Base-by-base conservation (phyloP, 2,329 filamentous ascomycete species). In the Xylariales sp. region DNA sequence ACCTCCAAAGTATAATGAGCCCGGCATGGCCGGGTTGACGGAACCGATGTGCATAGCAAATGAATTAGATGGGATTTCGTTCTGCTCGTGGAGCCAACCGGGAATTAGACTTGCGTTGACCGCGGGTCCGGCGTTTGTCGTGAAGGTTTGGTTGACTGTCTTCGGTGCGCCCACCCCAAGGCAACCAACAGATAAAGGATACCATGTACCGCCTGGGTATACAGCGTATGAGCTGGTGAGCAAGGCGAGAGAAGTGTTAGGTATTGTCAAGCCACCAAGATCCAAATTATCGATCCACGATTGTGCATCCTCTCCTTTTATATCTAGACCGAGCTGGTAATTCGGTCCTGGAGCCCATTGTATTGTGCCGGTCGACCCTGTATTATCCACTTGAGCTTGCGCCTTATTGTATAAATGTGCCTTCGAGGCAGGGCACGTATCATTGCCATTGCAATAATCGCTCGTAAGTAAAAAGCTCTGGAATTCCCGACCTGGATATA, bases 1-100 rank as follows among this genome's bases (percentile, higher is more conserved):
- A 0, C 80, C 81, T 3, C 81, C 81, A 52, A 81, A 78, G 18
- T 77, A 73, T 5, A 83, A 72, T 0, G 82, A 83, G 0, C 79
- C 80, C 0, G 70, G 54, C 67, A 81, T 76, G 0, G 60, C 50
- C 5, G 76, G 75, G 16, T 67, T 70, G 2, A 72, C 79, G 0
- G 81, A 80, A 5, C 81, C 81, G 23, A 83, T 81, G 62, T 83
- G 81, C 78, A 83, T 75, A 16, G 78, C 76, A 65, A 79, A 83
- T 0, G 80, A 82, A 65, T 80, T 82, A 1, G 81, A 82, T 1
- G 78, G 75, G 18, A 74, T 80, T 12, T 68, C 46, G 1, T 72
- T 55, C 1, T 75, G 52, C 6, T 62, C 50, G 62, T 69, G 74
- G 10, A 79, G 53, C 49, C 71, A 75, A n/a, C 77, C 75, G 1